Evolutionary conservation across 345 rosid species (phyloP).

Genomic region (Citrus sinensis): DNA sequence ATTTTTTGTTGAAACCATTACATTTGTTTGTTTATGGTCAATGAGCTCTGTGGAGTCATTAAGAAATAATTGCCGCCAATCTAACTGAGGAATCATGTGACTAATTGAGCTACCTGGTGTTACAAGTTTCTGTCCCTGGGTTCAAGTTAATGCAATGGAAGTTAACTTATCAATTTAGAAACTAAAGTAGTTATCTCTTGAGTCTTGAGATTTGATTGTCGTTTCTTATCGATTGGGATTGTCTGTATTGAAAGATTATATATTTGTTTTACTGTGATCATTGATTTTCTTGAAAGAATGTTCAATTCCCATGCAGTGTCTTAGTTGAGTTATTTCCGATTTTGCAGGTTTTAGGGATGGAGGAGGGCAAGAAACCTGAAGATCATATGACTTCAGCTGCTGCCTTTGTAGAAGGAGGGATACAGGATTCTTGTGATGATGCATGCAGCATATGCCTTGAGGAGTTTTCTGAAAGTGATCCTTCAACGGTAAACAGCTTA

Average conservation of each 20-base stretch:
- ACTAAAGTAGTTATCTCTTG: background rate
- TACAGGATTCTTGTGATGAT: conserved; percentile 68
- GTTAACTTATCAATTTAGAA: background rate
- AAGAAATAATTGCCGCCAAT: background rate
- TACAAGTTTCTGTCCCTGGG: background rate
- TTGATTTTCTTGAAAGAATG: background rate
- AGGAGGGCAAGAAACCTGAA: conserved; percentile 34
- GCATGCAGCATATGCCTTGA: conserved; percentile 82
- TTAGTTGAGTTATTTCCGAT: background rate
- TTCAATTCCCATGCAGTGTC: background rate
- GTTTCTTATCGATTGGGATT: background rate
- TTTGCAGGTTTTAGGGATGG: conserved; percentile 42
- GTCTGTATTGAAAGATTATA: background rate
- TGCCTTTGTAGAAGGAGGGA: conserved; percentile 76
- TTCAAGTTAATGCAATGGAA: background rate
- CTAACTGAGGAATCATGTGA: background rate
- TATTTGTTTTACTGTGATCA: background rate
- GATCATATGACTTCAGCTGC: conserved; percentile 56
- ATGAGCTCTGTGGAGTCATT: background rate
- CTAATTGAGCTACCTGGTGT: background rate
- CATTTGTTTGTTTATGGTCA: background rate
- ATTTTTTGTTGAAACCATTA: background rate
- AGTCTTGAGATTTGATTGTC: background rate
- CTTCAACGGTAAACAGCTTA: conserved; percentile 50
- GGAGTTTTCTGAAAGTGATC: conserved; percentile 58